These are phyloP conservation scores for Nicotiana attenuata DNA, from an alignment of 257 asterid genomes.

Conservation along the genomic window DNA sequence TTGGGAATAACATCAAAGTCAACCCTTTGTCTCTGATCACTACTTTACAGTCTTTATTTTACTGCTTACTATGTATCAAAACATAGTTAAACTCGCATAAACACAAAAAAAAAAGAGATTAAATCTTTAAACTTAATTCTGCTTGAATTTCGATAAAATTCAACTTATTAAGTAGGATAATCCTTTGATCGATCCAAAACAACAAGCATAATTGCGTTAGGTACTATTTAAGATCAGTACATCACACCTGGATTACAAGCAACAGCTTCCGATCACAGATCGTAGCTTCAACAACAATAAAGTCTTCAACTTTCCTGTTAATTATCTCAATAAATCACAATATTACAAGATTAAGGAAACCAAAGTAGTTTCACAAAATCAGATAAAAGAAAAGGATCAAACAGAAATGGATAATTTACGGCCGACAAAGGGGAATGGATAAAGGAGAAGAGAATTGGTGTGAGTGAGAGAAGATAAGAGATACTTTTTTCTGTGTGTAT, in stretches of 20 bases:
- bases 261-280: constrained; percentile 25
- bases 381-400: not conserved
- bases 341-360: too few relatives aligned
- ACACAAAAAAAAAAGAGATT: not conserved
- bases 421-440: constrained; percentile 27
- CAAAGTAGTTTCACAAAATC: not conserved
- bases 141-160: not conserved
- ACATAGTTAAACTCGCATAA: not conserved
- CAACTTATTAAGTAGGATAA: not conserved
- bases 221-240: not conserved
- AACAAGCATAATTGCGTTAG: not conserved
- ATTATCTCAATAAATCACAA: not conserved
- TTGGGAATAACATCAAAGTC: not conserved
- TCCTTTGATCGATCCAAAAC: not conserved
- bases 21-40: not conserved
- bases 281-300: not conserved
- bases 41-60: not conserved
- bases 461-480: constrained; percentile 10
- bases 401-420: not conserved
- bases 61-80: not conserved
- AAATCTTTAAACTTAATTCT: not conserved
- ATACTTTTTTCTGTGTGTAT: not conserved
- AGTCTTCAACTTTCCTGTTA: not conserved
- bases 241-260: constrained; percentile 35
- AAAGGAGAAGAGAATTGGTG: constrained; percentile 3